Evolutionary conservation across 345 rosid genomes (phyloP), one percentile per base, ranked within the genome.

Genomic region (Aurinia saxatilis): DNA sequence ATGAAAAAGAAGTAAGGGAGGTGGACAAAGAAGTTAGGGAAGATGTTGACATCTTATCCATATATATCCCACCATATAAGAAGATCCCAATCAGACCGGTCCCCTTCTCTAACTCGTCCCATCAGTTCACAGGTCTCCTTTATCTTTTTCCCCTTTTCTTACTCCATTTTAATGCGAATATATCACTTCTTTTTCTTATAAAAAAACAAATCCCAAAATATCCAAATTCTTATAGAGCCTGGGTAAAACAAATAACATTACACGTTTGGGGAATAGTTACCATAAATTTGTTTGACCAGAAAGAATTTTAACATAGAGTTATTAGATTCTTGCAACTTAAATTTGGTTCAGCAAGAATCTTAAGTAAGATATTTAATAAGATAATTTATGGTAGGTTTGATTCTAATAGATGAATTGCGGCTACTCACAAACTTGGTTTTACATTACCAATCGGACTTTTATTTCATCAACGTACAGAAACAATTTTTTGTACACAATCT

Each of bases 31-130:
- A 81, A 77, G 78, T 74, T 67, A 77, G 65, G 70, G 68, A 47
- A 60, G 89, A 81, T 72, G 79, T 62, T 63, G 87, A 87, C 72
- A 78, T 87, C 74, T 68, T 77, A 78, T 80, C 81, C 69, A 35
- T 69, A 73, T 71, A 77, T 37, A 71, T 73, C 77, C 77, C 54
- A 54, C 58, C 65, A 67, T 27, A 21, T 21, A 21, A 71, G 58
- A 65, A 60, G 61, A 59, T 69, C 57, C 48, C 25, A 31, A 70
- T 62, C 67, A 62, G 58, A 55, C 13, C 31, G 68, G 74, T 70
- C 74, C 61, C 73, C 60, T 67, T 57, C 66, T 6, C 66, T 50
- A 50, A 50, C 66, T 50, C 57, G 65, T 57, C 68, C 59, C 74
- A 55, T 56, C 64, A 14, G 0, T 16, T 70, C 68, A 70, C 68